Evolutionary conservation across 148 eudicot species (phyloP), one percentile per base, ranked within the genome.

Genomic region (Fagopyrum tataricum): DNA sequence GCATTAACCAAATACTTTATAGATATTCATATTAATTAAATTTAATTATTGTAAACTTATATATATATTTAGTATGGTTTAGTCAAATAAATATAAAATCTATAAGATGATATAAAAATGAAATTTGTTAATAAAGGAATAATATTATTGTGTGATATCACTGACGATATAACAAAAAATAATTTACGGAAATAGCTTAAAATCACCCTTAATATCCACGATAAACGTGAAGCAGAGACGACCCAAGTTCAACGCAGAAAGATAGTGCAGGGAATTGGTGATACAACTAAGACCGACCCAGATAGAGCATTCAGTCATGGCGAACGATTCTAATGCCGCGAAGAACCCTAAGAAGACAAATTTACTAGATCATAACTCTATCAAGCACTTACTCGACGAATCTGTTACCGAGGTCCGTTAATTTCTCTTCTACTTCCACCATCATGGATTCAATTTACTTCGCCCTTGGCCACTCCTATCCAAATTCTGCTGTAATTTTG

Each of bases 341-440:
- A 66, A 67, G 67, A 83, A 61, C 80, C 90, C 91, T 76, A 91
- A 89, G 58, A 89, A 91, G 79, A 77, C 87, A 8, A 93, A 93
- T 71, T 79, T 89, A 10, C 75, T 91, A 43, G 95, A 93, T 86
- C 97, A 91, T 56, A 73, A 84, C 77, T 89, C 97, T 13, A 82
- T 93, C 81, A 93, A 93, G 58, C 84, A 87, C 85, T 42, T 89
- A 39, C 91, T 93, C 72, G 96, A 92, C 52, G 96, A 90, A 74
- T 83, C 87, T 46, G 90, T 83, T 49, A 73, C 86, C 14, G 96
- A 89, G 90, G 94, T 72, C 17, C 41, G 78, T 15, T 23, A 31
- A 46, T 6, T 15, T 67, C 47, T 47, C 15, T 59, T 13, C 61
- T 18, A 20, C 20, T 24, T 55, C 61, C 9, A 23, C 24, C 61